Conservation (phyloP, 768 basidiomycete genomes). For the Boletus reticuloceps region DNA sequence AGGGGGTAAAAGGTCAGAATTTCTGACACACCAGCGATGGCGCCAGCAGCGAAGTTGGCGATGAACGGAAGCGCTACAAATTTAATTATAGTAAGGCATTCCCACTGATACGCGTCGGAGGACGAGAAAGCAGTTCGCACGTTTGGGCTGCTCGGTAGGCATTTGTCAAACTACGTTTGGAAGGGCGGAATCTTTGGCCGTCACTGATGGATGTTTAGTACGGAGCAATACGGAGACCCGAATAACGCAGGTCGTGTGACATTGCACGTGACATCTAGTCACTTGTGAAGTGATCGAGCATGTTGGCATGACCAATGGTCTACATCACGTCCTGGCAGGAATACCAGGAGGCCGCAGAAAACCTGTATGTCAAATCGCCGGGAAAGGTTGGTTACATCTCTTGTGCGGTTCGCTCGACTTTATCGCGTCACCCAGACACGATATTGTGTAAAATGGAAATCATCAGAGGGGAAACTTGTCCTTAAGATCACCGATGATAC, state of each 20-base stretch:
- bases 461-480: constrained; percentile 81
- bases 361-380: constrained; percentile 77
- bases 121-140: constrained; percentile 11
- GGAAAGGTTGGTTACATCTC: constrained; percentile 51
- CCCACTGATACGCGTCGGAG: not conserved
- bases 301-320: constrained; percentile 48
- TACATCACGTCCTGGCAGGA: constrained; percentile 91
- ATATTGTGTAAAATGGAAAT: constrained; percentile 90
- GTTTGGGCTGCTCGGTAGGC: constrained; percentile 33
- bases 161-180: constrained; percentile 7
- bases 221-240: not conserved
- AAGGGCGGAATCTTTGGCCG: not conserved
- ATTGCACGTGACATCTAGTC: constrained; percentile 13
- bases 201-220: not conserved
- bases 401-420: not conserved
- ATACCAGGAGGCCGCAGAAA: constrained; percentile 87
- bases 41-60: constrained; percentile 92
- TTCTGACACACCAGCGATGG: constrained; percentile 89
- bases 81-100: constrained; percentile 7
- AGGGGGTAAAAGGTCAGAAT: constrained; percentile 88
- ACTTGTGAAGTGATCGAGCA: not conserved
- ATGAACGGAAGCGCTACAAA: constrained; percentile 72
- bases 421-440: constrained; percentile 55
- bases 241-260: not conserved
- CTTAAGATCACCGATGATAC: constrained; percentile 92